Percentiles rank a stretch among this genome's conserved stretches.
These are phyloP conservation scores for Tetrastigma voinierianum DNA, from an alignment of 164 flowering plant species.

Conservation along the genomic window DNA sequence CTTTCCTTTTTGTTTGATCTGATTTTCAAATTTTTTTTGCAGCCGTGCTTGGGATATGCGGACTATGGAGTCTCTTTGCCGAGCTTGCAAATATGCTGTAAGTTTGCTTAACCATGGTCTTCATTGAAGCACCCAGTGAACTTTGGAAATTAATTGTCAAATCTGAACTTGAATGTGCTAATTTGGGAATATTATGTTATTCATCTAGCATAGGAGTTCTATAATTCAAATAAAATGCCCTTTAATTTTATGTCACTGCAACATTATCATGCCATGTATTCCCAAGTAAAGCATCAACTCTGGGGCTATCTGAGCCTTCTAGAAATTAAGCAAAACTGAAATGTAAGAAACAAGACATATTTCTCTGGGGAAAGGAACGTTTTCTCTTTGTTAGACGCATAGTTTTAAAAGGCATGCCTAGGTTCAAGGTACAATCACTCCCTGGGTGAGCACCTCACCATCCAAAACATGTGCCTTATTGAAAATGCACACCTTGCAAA, in stretches of 20 bases:
- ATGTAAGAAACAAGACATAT: too few species aligned
- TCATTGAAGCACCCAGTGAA: background rate
- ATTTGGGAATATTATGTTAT: background rate
- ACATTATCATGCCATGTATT: too few species aligned
- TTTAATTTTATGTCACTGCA: background rate
- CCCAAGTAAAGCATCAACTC: too few species aligned
- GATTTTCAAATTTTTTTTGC: slow-evolving; percentile 17
- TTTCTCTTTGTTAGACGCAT: too few species aligned
- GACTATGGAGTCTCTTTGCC: slow-evolving; percentile 97
- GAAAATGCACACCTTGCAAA: too few species aligned
- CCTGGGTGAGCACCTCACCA: too few species aligned
- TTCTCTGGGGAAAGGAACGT: too few species aligned
- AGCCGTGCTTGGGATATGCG: slow-evolving; percentile 99
- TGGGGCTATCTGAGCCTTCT: too few species aligned
- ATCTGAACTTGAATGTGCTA: background rate
- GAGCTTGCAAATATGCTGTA: slow-evolving; percentile 99
- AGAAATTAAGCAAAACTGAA: too few species aligned
- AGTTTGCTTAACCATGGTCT: slow-evolving; percentile 31
- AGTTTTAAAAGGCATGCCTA: too few species aligned
- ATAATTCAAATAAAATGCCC: background rate
- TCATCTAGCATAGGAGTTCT: background rate
- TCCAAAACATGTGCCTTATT: too few species aligned
- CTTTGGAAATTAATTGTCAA: background rate
- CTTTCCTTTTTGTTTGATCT: slow-evolving; percentile 4
- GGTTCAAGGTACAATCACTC: too few species aligned